Percentiles rank a stretch among this genome's conserved stretches.
Evolutionary conservation across 768 basidiomycete species (phyloP).

Genomic region (Mycena latifolia): DNA sequence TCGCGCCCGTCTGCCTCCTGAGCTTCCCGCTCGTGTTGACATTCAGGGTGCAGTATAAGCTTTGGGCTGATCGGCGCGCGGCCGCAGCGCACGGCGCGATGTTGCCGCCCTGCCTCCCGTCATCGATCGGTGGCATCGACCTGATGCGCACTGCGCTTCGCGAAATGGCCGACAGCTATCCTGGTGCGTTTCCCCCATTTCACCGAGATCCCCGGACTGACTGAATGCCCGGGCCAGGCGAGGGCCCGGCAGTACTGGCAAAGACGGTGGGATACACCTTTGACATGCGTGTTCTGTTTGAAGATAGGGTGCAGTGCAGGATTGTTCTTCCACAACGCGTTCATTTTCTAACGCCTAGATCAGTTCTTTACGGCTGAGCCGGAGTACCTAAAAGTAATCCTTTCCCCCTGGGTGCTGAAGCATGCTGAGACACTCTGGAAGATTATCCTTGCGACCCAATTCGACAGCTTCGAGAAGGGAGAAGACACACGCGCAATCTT

Average conservation of each 20-base stretch:
- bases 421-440: background rate
- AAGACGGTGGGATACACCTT: constrained; percentile 14
- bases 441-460: constrained; percentile 60
- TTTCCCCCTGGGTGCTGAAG: too few relatives aligned
- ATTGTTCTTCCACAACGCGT: too few relatives aligned
- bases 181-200: constrained; percentile 1
- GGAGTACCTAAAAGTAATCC: constrained; percentile 55
- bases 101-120: constrained; percentile 21
- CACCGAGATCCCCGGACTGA: background rate
- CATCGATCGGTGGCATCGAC: constrained; percentile 29
- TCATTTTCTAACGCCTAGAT: too few relatives aligned
- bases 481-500: constrained; percentile 19
- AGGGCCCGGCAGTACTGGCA: constrained; percentile 3
- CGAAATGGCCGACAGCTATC: constrained; percentile 4
- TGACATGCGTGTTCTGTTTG: constrained; percentile 22
- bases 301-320: too few relatives aligned
- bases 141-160: background rate
- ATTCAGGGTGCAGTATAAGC: constrained; percentile 4
- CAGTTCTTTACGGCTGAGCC: constrained; percentile 57
- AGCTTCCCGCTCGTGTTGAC: constrained; percentile 26
- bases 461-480: constrained; percentile 62
- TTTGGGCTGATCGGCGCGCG: constrained; percentile 1
- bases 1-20: constrained; percentile 4
- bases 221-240: constrained; percentile 3
- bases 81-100: constrained; percentile 24